Evolutionary conservation across 2,329 filamentous ascomycete species (phyloP).

Genomic region (Fusarium ramigenum): DNA sequence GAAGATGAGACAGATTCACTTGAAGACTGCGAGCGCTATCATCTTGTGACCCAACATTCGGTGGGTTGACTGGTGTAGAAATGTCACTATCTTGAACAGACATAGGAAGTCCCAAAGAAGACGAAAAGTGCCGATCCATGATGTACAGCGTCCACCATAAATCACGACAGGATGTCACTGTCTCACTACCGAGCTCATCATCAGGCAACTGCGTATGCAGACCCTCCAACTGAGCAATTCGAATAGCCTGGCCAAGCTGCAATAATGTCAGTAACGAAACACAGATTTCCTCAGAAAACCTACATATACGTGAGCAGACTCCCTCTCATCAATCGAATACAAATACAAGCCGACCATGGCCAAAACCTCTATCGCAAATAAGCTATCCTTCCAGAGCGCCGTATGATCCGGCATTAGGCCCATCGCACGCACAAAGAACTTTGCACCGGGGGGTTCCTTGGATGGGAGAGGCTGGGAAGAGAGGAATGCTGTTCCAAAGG

Average conservation of each 20-base stretch:
- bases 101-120: constrained; percentile 51
- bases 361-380: constrained; percentile 50
- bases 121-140: constrained; percentile 52
- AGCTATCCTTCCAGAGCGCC: constrained; percentile 49
- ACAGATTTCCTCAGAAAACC: not conserved
- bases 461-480: constrained; percentile 36
- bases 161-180: constrained; percentile 47
- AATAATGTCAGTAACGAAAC: not conserved
- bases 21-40: constrained; percentile 48
- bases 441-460: constrained; percentile 45
- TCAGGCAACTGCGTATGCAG: constrained; percentile 53
- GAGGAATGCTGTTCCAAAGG: constrained; percentile 47
- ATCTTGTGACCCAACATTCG: constrained; percentile 39
- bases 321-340: constrained; percentile 50
- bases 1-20: constrained; percentile 48
- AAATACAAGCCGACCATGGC: constrained; percentile 50
- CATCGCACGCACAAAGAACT: constrained; percentile 49
- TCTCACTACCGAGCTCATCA: constrained; percentile 45
- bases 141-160: constrained; percentile 55
- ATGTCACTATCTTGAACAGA: constrained; percentile 52
- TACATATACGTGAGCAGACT: constrained; percentile 46
- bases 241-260: constrained; percentile 52
- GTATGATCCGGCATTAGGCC: constrained; percentile 48
- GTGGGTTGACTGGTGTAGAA: constrained; percentile 45
- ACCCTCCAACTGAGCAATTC: constrained; percentile 53